Percentiles rank a stretch among this genome's conserved stretches.
Evolutionary conservation across 2,329 filamentous ascomycete species (phyloP).

Genomic region (Sphaerostilbella broomeana): DNA sequence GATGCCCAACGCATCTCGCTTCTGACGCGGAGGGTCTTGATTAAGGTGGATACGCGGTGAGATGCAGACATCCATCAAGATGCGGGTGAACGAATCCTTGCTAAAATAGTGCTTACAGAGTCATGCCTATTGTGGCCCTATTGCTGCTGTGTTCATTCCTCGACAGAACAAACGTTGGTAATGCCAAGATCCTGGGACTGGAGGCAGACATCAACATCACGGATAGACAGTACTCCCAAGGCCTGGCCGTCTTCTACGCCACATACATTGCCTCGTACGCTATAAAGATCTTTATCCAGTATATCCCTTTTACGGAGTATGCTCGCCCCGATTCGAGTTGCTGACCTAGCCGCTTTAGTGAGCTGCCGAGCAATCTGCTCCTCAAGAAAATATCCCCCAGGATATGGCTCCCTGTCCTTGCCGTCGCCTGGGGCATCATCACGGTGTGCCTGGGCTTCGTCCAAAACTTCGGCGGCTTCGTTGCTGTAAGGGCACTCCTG

Average conservation of each 20-base stretch:
- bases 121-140: constrained; percentile 56
- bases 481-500: constrained; percentile 54
- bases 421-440: constrained; percentile 51
- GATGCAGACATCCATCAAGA: background rate
- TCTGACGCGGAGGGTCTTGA: constrained; percentile 21
- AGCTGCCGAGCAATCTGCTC: constrained; percentile 58
- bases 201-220: constrained; percentile 51
- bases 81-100: background rate
- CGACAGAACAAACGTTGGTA: constrained; percentile 68
- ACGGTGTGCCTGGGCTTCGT: constrained; percentile 53
- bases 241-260: constrained; percentile 58
- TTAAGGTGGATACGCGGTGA: constrained; percentile 25
- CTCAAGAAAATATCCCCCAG: constrained; percentile 55
- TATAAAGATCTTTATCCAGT: too few species aligned
- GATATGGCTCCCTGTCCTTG: constrained; percentile 53
- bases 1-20: constrained; percentile 10
- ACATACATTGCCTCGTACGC: constrained; percentile 53
- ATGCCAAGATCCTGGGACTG: constrained; percentile 59
- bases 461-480: constrained; percentile 48
- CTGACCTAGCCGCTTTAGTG: constrained; percentile 31
- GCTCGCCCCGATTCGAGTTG: background rate
- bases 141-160: constrained; percentile 59
- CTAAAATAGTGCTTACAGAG: constrained; percentile 33
- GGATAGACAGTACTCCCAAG: constrained; percentile 57
- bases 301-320: background rate